Base-by-base conservation (phyloP, 2,329 filamentous ascomycete species). In the Gnomoniopsis sp. region DNA sequence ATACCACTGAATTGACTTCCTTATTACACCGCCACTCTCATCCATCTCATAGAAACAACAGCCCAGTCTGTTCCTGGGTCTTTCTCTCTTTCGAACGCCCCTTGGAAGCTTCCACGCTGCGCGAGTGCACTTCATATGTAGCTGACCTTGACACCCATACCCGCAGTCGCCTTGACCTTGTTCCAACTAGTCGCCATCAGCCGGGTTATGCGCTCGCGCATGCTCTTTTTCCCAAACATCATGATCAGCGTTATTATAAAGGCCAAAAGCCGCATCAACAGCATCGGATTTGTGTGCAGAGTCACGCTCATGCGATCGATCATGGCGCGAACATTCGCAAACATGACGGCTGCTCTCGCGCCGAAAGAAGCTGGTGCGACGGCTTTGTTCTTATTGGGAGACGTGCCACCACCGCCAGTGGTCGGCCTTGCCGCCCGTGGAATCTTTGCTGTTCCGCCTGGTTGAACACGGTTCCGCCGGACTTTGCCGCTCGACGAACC, bases 131-230 rank as follows among this genome's bases (percentile, higher is more conserved):
- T 63, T 79, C 75, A 98, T 61, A 99, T 96, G 76, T 98, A 98
- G 71, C 90, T 96, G 68, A 98, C 93, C 77, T 97, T 98, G 63
- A 96, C 90, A 2, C 93, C 95, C 93, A 98, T 98, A 1, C 93
- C 93, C 4, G 93, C 88, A 0, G 95, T 98, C 49, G 86, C 82
- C 70, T 84, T 86, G 44, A 96, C 77, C 76, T 96, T 97, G 56
- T 84, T 83, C 91, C 91, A 96, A 11, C 86, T 86, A 30, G 82
- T 78, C 43, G 82, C 83, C 47, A 96, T 69, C 41, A 92, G 77
- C 57, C 87, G 81, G 70, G 86, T 82, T 38, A 97, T 73, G 64
- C 89, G 83, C 65, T 96, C 87, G 44, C 93, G 84, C 15, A 96
- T 77, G 68, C 89, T 88, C 67, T 84, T 82, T 66, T 90, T 83